These are phyloP conservation scores for Phyllachora maydis DNA, from an alignment of 2,329 filamentous ascomycete species.

Conservation along the genomic window DNA sequence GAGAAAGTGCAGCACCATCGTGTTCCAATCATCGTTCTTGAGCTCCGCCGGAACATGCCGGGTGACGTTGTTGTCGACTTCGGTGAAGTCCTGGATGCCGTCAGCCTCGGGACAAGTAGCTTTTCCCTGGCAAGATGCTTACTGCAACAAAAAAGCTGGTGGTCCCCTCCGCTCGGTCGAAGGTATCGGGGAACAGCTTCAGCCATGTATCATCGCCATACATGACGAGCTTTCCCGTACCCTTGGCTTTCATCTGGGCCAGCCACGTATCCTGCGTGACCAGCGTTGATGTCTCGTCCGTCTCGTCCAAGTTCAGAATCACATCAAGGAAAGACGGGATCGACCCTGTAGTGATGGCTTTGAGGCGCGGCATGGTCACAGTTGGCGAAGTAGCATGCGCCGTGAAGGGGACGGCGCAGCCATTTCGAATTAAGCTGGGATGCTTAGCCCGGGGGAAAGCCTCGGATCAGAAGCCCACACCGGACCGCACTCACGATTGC, in stretches of 20 bases:
- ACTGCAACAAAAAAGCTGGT: constrained; percentile 97
- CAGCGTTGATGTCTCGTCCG: constrained; percentile 74
- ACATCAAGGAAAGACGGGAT: constrained; percentile 97
- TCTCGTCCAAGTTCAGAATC: constrained; percentile 90
- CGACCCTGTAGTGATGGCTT: constrained; percentile 91
- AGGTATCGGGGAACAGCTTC: constrained; percentile 81
- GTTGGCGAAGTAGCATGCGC: constrained; percentile 92
- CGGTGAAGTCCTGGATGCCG: constrained; percentile 64
- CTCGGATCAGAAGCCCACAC: constrained; percentile 1
- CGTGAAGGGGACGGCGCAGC: constrained; percentile 77
- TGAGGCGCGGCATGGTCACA: constrained; percentile 94
- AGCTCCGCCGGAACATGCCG: constrained; percentile 69
- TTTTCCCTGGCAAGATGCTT: constrained; percentile 12
- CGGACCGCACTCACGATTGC: constrained; percentile 43
- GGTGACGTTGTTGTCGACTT: constrained; percentile 95
- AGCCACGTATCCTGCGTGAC: constrained; percentile 89
- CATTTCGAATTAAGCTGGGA: constrained; percentile 64
- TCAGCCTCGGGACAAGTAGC: constrained; percentile 3
- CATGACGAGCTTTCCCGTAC: constrained; percentile 63
- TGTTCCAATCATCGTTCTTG: constrained; percentile 63
- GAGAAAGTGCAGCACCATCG: constrained; percentile 86
- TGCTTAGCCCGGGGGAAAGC: background rate
- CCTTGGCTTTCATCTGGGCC: constrained; percentile 65
- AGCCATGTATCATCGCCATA: constrained; percentile 98
- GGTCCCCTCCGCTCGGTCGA: constrained; percentile 75